Evolutionary conservation across 208 protist species (phyloP).

Genomic region (Herpetomonas samuelpessoai): DNA sequence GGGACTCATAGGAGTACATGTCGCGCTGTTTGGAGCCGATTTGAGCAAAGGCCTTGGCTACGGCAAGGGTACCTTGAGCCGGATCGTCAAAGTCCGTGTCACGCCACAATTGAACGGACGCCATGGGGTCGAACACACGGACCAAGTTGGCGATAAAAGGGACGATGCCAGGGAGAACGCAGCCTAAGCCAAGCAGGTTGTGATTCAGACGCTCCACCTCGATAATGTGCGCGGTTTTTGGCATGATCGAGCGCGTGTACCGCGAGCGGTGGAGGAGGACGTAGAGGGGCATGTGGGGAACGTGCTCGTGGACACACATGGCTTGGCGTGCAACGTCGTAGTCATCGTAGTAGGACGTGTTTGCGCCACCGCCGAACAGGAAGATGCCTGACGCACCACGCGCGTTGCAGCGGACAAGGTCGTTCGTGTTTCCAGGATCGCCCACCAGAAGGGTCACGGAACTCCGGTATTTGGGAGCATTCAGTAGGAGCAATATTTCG

Average conservation of each 20-base stretch:
- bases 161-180: conserved; percentile 32
- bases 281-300: conserved; percentile 28
- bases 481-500: conserved; percentile 28
- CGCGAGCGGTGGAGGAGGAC: conserved; percentile 36
- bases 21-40: conserved; percentile 28
- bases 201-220: conserved; percentile 40
- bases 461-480: conserved; percentile 36
- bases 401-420: conserved; percentile 37
- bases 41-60: conserved; percentile 21
- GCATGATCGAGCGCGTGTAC: conserved; percentile 35
- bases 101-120: conserved; percentile 23
- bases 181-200: conserved; percentile 32
- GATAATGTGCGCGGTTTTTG: conserved; percentile 18
- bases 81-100: conserved; percentile 33
- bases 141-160: conserved; percentile 31
- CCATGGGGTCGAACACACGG: conserved; percentile 33
- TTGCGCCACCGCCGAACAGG: conserved; percentile 24
- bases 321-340: conserved; percentile 28
- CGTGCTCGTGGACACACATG: conserved; percentile 13
- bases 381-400: conserved; percentile 36
- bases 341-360: conserved; percentile 38
- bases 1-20: conserved; percentile 30
- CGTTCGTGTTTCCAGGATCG: conserved; percentile 15
- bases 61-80: conserved; percentile 18
- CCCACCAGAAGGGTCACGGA: conserved; percentile 25